Conservation (phyloP, 192 early-diverging fungal genomes). For the Umbelopsis sp. region DNA sequence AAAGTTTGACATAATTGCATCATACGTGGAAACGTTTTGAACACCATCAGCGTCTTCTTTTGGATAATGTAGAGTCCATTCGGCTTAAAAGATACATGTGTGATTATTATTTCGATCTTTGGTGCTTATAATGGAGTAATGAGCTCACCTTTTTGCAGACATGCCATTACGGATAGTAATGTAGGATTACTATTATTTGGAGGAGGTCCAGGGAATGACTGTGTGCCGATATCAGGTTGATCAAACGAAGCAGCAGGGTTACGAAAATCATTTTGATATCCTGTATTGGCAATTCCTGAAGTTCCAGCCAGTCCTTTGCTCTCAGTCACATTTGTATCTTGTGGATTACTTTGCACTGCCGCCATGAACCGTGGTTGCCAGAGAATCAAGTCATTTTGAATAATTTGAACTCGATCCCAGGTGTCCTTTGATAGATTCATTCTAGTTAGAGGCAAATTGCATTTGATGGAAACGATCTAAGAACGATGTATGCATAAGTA, state of each 20-base stretch:
- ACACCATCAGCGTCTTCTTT: not conserved
- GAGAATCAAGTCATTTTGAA: conserved; percentile 44
- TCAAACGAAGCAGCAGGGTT: no score
- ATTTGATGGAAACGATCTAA: conserved; percentile 44
- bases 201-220: not conserved
- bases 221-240: not conserved
- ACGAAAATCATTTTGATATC: not conserved
- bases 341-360: not conserved
- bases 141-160: not conserved
- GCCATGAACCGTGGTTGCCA: conserved; percentile 41
- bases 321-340: not conserved
- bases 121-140: no score
- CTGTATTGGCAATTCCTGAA: not conserved
- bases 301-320: not conserved
- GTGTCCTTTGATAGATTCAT: conserved; percentile 34
- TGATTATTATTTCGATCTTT: not conserved
- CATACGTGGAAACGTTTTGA: not conserved
- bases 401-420: conserved; percentile 43
- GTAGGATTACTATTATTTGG: not conserved
- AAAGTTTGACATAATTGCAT: conserved; percentile 37
- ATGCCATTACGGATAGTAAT: not conserved
- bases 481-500: not conserved
- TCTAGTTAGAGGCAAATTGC: conserved; percentile 40
- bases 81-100: not conserved
- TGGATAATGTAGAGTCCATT: conserved; percentile 29